Evolutionary conservation across 2,329 filamentous ascomycete genomes (phyloP).

Genomic region (Pleurostoma richardsiae): DNA sequence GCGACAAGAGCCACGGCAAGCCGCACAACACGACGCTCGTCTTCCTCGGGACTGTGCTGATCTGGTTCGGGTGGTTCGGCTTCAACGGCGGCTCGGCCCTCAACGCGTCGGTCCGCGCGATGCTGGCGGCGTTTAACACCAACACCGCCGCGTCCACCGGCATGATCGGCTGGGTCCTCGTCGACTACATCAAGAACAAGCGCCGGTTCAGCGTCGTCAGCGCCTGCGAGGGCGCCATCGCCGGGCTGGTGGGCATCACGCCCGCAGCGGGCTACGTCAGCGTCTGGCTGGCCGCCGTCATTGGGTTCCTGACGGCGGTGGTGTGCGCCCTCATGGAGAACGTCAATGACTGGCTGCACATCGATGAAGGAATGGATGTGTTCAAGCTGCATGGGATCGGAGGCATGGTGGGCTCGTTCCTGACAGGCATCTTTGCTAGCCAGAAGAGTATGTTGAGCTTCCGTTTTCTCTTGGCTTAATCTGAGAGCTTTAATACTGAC

Average conservation of each 20-base stretch:
- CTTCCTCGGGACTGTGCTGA: constrained; percentile 58
- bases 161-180: constrained; percentile 45
- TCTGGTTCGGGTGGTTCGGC: constrained; percentile 59
- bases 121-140: constrained; percentile 54
- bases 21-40: constrained; percentile 61
- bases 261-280: constrained; percentile 52
- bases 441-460: constrained; percentile 8
- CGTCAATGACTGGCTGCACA: constrained; percentile 43
- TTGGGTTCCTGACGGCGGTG: constrained; percentile 45
- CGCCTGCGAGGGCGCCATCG: constrained; percentile 48
- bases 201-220: constrained; percentile 45
- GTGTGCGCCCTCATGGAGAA: constrained; percentile 41
- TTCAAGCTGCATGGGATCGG: constrained; percentile 56
- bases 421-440: constrained; percentile 52
- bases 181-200: constrained; percentile 43
- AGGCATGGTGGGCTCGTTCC: constrained; percentile 50
- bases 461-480: background rate
- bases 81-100: constrained; percentile 47
- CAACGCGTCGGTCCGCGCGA: constrained; percentile 44
- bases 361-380: constrained; percentile 56
- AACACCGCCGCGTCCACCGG: constrained; percentile 52
- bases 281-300: constrained; percentile 43
- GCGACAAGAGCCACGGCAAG: constrained; percentile 43
- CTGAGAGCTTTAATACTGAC: background rate
- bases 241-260: constrained; percentile 53